Evolutionary conservation across 345 rosid genomes (phyloP).

Genomic region (Citrus hindsii): DNA sequence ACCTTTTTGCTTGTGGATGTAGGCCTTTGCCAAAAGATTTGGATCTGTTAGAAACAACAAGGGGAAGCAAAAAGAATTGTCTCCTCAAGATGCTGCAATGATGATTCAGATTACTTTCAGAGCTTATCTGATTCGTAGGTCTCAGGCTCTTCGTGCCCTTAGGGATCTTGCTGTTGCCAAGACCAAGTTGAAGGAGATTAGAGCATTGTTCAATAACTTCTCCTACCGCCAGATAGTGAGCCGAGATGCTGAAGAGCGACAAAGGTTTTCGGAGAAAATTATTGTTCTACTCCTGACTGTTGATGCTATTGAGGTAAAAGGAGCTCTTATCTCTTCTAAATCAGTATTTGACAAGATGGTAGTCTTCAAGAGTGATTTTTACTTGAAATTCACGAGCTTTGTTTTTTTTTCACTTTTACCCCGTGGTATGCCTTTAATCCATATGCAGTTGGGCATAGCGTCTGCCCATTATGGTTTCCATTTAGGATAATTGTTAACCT

Average conservation of each 20-base stretch:
- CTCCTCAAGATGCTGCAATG: slow-evolving; percentile 76
- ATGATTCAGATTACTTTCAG: slow-evolving; percentile 77
- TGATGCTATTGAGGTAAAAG: slow-evolving; percentile 89
- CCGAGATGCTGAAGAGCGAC: slow-evolving; percentile 79
- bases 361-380: not conserved
- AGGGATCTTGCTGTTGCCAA: slow-evolving; percentile 91
- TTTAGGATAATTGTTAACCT: not conserved
- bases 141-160: slow-evolving; percentile 78
- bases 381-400: not conserved
- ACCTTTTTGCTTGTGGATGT: slow-evolving; percentile 2
- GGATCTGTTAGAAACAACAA: slow-evolving; percentile 42
- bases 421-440: not conserved
- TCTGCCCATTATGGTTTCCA: not conserved
- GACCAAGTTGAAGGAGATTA: slow-evolving; percentile 84
- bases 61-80: slow-evolving; percentile 81
- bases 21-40: slow-evolving; percentile 82
- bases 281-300: slow-evolving; percentile 91
- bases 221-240: slow-evolving; percentile 70
- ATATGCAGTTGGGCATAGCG: not conserved
- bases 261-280: slow-evolving; percentile 76
- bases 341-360: not conserved
- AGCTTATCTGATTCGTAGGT: slow-evolving; percentile 77
- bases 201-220: slow-evolving; percentile 72
- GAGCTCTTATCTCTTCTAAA: not conserved
- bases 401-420: not conserved